Percentiles rank a stretch among this genome's conserved stretches.
phyloP scores from a whole-genome alignment of 768 basidiomycete species.

The Cubamyces sp. region DNA sequence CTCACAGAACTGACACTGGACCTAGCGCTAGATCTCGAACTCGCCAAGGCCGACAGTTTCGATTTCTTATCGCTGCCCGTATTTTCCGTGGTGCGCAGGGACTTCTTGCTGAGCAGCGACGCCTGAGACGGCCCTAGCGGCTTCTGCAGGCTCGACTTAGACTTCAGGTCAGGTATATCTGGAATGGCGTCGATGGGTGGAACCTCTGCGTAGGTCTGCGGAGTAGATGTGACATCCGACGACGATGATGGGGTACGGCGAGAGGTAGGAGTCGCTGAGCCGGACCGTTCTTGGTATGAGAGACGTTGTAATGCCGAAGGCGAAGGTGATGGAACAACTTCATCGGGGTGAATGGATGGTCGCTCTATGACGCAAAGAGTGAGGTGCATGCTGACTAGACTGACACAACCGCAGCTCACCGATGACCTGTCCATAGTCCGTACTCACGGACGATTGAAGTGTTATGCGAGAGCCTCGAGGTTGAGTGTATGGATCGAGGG shows the following conservation, averaged over 20 bases:
- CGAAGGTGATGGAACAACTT: conserved; percentile 67
- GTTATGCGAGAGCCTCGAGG: conserved; percentile 35
- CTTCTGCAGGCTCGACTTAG: conserved; percentile 44
- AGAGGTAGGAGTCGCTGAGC: conserved; percentile 55
- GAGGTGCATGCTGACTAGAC: too few species aligned
- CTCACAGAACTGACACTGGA: conserved; percentile 49
- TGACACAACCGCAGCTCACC: conserved; percentile 42
- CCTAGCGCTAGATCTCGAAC: conserved; percentile 54
- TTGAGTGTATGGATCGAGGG: background rate
- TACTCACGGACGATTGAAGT: conserved; percentile 52
- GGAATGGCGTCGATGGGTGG: conserved; percentile 54
- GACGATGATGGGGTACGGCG: conserved; percentile 42
- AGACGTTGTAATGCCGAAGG: conserved; percentile 65
- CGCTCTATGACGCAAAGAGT: conserved; percentile 17
- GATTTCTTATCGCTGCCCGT: conserved; percentile 45
- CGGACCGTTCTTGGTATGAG: conserved; percentile 59
- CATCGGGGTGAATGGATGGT: conserved; percentile 52
- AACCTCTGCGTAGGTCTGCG: conserved; percentile 42
- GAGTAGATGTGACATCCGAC: conserved; percentile 33
- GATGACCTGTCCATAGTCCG: conserved; percentile 60
- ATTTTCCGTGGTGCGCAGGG: conserved; percentile 13
- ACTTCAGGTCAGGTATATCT: conserved; percentile 56
- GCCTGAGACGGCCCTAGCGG: conserved; percentile 17
- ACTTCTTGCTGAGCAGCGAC: conserved; percentile 26
- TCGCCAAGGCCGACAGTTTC: conserved; percentile 71